phyloP scores from a whole-genome alignment of 78 protist species.

The Chrysochromulina tobinii region DNA sequence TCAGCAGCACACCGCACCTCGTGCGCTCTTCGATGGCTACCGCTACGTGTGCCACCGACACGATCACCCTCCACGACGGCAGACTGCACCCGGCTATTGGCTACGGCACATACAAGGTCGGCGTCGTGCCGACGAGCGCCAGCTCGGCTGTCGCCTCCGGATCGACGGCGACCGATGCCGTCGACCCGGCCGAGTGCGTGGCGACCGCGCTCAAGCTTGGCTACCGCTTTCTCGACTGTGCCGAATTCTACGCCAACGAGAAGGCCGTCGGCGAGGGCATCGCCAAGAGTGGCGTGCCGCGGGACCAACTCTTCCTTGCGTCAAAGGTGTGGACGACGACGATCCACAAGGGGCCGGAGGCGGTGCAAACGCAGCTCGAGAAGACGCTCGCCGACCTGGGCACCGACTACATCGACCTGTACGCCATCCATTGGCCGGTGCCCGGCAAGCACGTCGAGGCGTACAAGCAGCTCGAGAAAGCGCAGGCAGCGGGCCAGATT shows the following conservation, averaged over 20 bases:
- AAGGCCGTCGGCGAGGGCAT: constrained; percentile 44
- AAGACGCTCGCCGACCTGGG: constrained; percentile 36
- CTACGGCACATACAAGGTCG: constrained; percentile 44
- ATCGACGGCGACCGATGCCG: neutral
- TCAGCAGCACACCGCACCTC: too few relatives aligned
- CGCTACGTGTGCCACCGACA: too few relatives aligned
- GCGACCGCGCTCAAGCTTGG: constrained; percentile 33
- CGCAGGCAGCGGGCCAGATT: constrained; percentile 17
- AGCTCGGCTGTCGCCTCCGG: neutral
- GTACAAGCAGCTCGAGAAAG: constrained; percentile 39
- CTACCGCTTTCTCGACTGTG: constrained; percentile 64
- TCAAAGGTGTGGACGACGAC: constrained; percentile 37
- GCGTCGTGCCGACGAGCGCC: neutral
- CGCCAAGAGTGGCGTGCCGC: neutral
- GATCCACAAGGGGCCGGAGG: constrained; percentile 22
- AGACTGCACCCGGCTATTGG: constrained; percentile 7
- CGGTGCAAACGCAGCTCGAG: constrained; percentile 25
- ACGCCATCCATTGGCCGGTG: constrained; percentile 54
- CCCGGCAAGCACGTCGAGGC: constrained; percentile 43
- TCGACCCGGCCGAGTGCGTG: neutral
- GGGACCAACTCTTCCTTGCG: constrained; percentile 42
- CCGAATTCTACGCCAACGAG: constrained; percentile 64
- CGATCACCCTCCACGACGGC: constrained; percentile 19
- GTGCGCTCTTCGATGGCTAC: too few relatives aligned
- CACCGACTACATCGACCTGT: constrained; percentile 40